Percentiles rank a stretch among this genome's conserved stretches.
Conservation (phyloP, 2,329 filamentous ascomycete genomes). For the Diplodia scrobiculata region DNA sequence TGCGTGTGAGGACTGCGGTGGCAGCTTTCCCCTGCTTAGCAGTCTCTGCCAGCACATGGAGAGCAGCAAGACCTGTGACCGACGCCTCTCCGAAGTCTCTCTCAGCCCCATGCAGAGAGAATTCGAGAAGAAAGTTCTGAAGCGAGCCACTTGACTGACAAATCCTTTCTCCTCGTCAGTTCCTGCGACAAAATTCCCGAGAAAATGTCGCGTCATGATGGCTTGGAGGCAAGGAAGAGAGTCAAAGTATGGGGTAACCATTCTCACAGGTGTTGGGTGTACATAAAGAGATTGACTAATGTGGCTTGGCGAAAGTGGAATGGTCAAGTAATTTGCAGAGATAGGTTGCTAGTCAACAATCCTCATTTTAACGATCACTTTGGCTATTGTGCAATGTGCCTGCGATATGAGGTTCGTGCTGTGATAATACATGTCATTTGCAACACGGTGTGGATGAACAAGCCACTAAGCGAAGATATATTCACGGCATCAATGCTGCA, state of each 20-base stretch:
- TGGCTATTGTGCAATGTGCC: neutral
- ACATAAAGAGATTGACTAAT: neutral
- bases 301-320: neutral
- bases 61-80: neutral
- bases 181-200: neutral
- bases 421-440: neutral
- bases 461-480: no score
- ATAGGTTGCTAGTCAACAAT: neutral
- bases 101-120: neutral
- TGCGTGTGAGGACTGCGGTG: neutral
- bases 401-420: neutral
- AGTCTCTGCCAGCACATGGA: conserved; percentile 21
- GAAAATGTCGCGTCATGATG: neutral
- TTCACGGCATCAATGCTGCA: no score
- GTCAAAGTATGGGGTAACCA: neutral
- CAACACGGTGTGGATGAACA: no score
- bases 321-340: neutral
- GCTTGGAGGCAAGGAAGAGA: no score
- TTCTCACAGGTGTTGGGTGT: neutral
- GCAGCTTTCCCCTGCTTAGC: neutral
- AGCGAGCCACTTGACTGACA: neutral
- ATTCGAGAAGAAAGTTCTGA: neutral
- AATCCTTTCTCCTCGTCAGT: neutral
- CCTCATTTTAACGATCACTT: neutral
- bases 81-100: neutral